Base-by-base conservation (phyloP, 2,329 filamentous ascomycete species). In the Colletotrichum orbiculare region DNA sequence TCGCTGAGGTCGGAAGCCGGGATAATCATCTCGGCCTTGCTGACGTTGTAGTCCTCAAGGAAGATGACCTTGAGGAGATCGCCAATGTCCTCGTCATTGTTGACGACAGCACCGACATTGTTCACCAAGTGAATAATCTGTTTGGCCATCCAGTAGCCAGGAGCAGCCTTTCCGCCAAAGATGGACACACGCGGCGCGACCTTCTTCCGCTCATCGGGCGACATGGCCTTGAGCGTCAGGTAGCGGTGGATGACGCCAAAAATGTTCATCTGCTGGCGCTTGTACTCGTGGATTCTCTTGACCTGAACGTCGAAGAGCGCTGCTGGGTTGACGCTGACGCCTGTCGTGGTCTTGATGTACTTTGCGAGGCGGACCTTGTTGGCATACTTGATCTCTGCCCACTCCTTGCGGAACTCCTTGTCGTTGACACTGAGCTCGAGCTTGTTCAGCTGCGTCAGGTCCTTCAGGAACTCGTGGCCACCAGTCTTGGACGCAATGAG, bases 141-240 rank as follows among this genome's bases (percentile, higher is more conserved):
- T 87, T 99, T 99, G 42, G 96, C 96, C 96, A 98, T 99, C 96
- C 96, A 99, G 84, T 99, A 99, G 13, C 96, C 96, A 0, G 96
- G 96, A 2, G 96, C 96, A 34, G 96, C 96, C 82, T 99, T 99
- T 72, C 96, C 96, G 75, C 96, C 96, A 76, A 99, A 98, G 77
- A 99, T 96, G 62, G 92, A 96, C 9, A 98, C 96, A 55, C 95
- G 91, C 13, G 94, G 93, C 48, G 90, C 87, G 66, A 92, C 85
- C 81, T 96, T 96, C 85, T 96, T 95, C 70, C 90, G 88, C 76
- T 97, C 91, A 72, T 94, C 92, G 0, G 92, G 83, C 33, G 85
- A 88, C 91, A 97, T 89, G 41, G 87, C 85, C 82, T 98, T 99
- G 76, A 99, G 90, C 12, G 87, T 87, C 43, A 99, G 85, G 77